Conservation (phyloP, 2,329 filamentous ascomycete species). For the Periconia digitata region DNA sequence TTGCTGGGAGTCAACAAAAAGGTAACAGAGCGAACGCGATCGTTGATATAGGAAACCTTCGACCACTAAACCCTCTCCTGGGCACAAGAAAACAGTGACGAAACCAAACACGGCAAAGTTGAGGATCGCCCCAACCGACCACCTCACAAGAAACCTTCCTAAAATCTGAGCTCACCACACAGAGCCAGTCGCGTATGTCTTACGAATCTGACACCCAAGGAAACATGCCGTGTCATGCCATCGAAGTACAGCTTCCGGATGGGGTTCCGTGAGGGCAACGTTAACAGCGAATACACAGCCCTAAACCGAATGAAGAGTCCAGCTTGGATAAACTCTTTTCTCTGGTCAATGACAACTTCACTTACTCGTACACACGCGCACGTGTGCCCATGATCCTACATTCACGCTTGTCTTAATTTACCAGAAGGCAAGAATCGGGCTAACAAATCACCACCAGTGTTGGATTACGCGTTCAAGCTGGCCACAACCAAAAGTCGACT, state of each 20-base stretch:
- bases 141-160: not conserved
- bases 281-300: not conserved
- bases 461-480: not conserved
- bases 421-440: not conserved
- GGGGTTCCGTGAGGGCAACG: not conserved
- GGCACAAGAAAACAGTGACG: not conserved
- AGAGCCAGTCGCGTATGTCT: not conserved
- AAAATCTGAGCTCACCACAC: not conserved
- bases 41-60: not conserved
- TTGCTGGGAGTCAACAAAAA: too few species aligned
- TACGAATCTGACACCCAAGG: not conserved
- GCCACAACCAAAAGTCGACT: not conserved
- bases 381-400: not conserved
- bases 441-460: not conserved
- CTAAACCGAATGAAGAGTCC: too few species aligned
- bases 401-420: not conserved
- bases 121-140: slow-evolving; percentile 1
- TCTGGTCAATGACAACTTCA: too few species aligned
- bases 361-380: not conserved
- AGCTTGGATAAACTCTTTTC: too few species aligned
- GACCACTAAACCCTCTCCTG: not conserved
- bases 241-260: not conserved
- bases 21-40: not conserved
- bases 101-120: not conserved
- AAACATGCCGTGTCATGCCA: not conserved